Conservation (phyloP, 306 rosid genomes). For the Malus asiatica region DNA sequence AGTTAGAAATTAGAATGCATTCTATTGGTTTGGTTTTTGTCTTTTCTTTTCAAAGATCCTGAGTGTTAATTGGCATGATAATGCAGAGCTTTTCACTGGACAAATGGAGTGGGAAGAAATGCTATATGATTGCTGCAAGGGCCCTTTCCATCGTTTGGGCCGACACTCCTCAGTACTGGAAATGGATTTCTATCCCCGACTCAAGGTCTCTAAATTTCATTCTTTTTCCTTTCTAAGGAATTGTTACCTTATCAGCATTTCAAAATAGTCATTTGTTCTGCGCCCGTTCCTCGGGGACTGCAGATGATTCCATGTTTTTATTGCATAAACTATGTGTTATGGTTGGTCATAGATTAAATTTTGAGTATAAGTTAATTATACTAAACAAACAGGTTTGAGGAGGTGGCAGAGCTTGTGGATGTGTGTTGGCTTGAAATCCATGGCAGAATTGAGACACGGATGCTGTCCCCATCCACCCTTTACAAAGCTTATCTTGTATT, state of each 20-base stretch:
- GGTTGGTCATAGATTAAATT: neutral
- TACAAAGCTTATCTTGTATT: neutral
- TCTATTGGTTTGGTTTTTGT: no score
- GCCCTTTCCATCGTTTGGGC: conserved; percentile 46
- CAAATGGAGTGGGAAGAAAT: conserved; percentile 44
- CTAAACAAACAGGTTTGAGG: conserved; percentile 36
- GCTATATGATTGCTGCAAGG: conserved; percentile 59
- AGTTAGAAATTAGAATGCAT: no score
- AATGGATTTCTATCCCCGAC: conserved; percentile 33
- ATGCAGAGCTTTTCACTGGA: conserved; percentile 58
- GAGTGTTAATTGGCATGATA: no score
- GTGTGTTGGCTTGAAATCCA: conserved; percentile 66
- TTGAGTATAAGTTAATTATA: neutral
- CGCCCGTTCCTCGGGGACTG: neutral
- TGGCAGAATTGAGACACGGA: conserved; percentile 27
- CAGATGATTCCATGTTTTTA: neutral
- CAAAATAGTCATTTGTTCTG: neutral
- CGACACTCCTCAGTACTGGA: conserved; percentile 47
- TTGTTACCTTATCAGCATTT: neutral
- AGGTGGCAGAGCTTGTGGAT: conserved; percentile 34
- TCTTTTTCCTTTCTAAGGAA: neutral
- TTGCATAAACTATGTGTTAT: neutral
- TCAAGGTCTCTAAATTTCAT: conserved; percentile 28
- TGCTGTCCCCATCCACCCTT: conserved; percentile 22
- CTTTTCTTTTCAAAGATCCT: no score